phyloP scores from a whole-genome alignment of 768 basidiomycete species.

The Xerocomellus amylosporus region DNA sequence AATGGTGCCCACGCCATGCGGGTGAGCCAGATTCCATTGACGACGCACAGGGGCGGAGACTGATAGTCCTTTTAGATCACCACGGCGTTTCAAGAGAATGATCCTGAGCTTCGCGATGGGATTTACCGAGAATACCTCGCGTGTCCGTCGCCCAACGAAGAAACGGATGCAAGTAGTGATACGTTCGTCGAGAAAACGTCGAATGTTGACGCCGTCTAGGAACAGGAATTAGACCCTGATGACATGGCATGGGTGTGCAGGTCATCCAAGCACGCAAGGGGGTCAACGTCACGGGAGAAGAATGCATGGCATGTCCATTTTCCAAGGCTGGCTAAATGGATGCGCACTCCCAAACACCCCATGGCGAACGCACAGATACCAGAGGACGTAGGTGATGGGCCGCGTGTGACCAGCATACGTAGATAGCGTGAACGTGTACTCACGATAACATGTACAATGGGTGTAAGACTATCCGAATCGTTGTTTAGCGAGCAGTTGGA shows the following conservation, averaged over 20 bases:
- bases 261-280: not conserved
- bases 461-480: slow-evolving; percentile 61
- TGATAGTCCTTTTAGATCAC: slow-evolving; percentile 9
- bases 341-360: not conserved
- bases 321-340: not conserved
- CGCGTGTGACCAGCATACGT: not conserved
- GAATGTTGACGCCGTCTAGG: not conserved
- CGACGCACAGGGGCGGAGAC: not conserved
- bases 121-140: slow-evolving; percentile 12
- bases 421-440: slow-evolving; percentile 10
- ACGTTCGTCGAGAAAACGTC: not conserved
- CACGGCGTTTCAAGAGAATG: slow-evolving; percentile 4
- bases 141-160: not conserved
- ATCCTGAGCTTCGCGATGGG: slow-evolving; percentile 3
- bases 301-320: not conserved
- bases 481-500: slow-evolving; percentile 86
- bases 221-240: slow-evolving; percentile 36
- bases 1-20: not conserved
- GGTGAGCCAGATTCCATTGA: not conserved
- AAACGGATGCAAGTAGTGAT: not conserved
- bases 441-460: slow-evolving; percentile 9
- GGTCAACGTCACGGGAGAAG: not conserved
- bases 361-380: not conserved
- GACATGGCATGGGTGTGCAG: slow-evolving; percentile 38
- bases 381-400: not conserved